phyloP scores from a whole-genome alignment of 2,329 filamentous ascomycete genomes.

The Zymoseptoria passerinii region DNA sequence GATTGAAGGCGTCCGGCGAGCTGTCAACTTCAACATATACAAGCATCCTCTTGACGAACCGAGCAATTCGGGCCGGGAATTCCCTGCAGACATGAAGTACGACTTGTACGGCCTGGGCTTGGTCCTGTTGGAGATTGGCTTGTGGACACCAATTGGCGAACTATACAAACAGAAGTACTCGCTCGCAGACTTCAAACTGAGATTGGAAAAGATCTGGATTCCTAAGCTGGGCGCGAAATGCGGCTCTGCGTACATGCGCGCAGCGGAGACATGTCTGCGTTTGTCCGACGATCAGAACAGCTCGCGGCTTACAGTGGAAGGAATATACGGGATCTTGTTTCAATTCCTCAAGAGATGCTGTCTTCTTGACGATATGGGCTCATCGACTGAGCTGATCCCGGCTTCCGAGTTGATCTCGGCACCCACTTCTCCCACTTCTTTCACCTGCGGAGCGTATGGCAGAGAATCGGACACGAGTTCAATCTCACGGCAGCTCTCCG shows the following conservation, averaged over 20 bases:
- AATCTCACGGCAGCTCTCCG: constrained; percentile 16
- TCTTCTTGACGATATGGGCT: constrained; percentile 27
- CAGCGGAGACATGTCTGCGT: constrained; percentile 62
- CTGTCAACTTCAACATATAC: constrained; percentile 49
- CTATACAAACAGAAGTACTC: constrained; percentile 53
- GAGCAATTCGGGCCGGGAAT: constrained; percentile 31
- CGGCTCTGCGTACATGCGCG: constrained; percentile 66
- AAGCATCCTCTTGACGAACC: constrained; percentile 52
- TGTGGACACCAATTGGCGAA: constrained; percentile 61
- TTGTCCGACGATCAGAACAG: constrained; percentile 48
- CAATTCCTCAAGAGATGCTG: constrained; percentile 30
- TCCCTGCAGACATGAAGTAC: constrained; percentile 42
- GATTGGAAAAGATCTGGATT: constrained; percentile 56
- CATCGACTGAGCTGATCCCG: constrained; percentile 17
- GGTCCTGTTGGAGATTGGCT: constrained; percentile 63
- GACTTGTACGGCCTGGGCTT: constrained; percentile 69
- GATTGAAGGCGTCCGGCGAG: constrained; percentile 39
- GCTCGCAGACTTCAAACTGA: constrained; percentile 52
- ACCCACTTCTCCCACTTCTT: constrained; percentile 8
- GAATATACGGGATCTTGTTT: constrained; percentile 25
- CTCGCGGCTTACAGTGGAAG: constrained; percentile 20
- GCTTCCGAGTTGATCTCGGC: constrained; percentile 17
- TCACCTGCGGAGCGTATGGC: constrained; percentile 4
- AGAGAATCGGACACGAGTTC: constrained; percentile 11
- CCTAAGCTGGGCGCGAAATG: constrained; percentile 59